Evolutionary conservation across 306 rosid species (phyloP), one percentile per base, ranked within the genome.

Genomic region (Quercus engelmannii): DNA sequence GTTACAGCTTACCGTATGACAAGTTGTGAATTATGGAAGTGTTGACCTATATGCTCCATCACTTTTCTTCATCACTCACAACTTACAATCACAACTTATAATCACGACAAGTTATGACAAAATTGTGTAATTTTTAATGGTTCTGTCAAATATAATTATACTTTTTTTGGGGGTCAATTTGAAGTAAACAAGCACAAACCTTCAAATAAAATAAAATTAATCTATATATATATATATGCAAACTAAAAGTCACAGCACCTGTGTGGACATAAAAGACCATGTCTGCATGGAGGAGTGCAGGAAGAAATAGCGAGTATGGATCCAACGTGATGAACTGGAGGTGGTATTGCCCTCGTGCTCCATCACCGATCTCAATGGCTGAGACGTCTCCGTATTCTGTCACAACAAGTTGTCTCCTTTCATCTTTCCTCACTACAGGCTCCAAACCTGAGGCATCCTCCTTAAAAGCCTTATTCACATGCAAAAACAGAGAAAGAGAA

Each of bases 291-390:
- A 95, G 94, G 82, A 95, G 90, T 13, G 87, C 96, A 0, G 99
- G 98, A 72, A 95, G 99, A 71, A 95, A 89, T 54, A 95, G 76
- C 9, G 99, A 90, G 77, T 95, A 89, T 55, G 99, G 97, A 55
- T 91, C 93, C 89, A 92, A 41, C 14, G 94, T 92, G 58, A 92
- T 73, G 88, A 92, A 95, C 87, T 89, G 91, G 38, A 95, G 86
- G 83, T 92, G 96, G 76, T 91, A 85, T 13, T 81, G 89, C 79
- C 83, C 78, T 73, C 85, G 26, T 3, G 67, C 64, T 58, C 87
- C 91, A 63, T 81, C 89, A 30, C 35, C 74, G 65, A 92, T 65
- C 20, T 91, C 81, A 77, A 85, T 28, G 78, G 94, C 86, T 1
- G 94, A 84, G 85, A 91, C 83, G 78, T 80, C 82, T 35, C 99